Conservation (phyloP, 805 yeast genomes). For the Ogataea populi-albae region DNA sequence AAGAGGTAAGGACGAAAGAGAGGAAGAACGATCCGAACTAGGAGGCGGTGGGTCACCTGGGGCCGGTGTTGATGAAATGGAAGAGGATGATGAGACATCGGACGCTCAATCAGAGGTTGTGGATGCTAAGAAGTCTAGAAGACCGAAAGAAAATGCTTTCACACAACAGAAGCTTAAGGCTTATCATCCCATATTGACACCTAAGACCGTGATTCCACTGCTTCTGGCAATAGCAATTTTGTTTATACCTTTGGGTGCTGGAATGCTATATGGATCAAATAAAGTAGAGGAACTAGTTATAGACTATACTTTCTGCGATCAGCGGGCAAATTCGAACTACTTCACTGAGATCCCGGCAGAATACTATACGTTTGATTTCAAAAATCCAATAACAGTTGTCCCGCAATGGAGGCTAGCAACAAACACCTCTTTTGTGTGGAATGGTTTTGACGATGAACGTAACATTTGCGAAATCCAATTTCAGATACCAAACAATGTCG, state of each 20-base stretch:
- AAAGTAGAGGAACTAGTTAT: constrained; percentile 74
- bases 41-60: constrained; percentile 1
- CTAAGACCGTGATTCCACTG: constrained; percentile 85
- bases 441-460: constrained; percentile 42
- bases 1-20: constrained; percentile 13
- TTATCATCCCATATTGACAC: constrained; percentile 79
- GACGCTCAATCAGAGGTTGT: constrained; percentile 40
- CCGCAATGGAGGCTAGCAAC: constrained; percentile 66
- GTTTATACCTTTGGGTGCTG: constrained; percentile 91
- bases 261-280: constrained; percentile 68
- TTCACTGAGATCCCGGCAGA: constrained; percentile 59
- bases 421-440: constrained; percentile 39
- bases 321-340: constrained; percentile 40
- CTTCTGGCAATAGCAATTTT: constrained; percentile 70
- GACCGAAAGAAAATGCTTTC: constrained; percentile 62
- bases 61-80: constrained; percentile 21
- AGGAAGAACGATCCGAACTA: constrained; percentile 12
- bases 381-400: constrained; percentile 33
- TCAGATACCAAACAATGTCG: constrained; percentile 67
- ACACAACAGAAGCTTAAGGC: constrained; percentile 56
- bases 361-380: constrained; percentile 59
- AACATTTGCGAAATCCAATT: constrained; percentile 70
- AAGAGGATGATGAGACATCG: constrained; percentile 39
- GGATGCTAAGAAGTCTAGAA: constrained; percentile 48
- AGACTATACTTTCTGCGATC: constrained; percentile 70